These are phyloP conservation scores for Lyophyllum shimeji DNA, from an alignment of 768 basidiomycete species.

Conservation along the genomic window DNA sequence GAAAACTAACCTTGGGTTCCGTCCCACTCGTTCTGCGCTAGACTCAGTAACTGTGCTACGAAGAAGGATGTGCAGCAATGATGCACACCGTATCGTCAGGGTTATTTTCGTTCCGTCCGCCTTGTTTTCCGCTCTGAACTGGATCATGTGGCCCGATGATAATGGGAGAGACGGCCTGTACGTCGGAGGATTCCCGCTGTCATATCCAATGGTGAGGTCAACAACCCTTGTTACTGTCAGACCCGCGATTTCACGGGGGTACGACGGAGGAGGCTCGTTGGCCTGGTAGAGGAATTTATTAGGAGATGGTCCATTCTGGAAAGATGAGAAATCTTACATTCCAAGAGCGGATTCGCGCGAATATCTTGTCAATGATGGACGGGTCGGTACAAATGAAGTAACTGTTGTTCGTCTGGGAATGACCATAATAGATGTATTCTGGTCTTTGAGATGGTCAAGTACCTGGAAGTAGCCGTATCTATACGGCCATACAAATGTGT, in stretches of 20 bases:
- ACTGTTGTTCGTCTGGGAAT: constrained; percentile 69
- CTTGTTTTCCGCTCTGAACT: constrained; percentile 58
- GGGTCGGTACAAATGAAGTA: constrained; percentile 79
- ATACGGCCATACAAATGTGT: not conserved
- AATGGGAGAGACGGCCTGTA: constrained; percentile 63
- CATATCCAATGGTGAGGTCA: constrained; percentile 78
- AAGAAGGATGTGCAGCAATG: not conserved
- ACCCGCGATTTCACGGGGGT: constrained; percentile 62
- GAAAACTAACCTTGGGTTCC: constrained; percentile 71
- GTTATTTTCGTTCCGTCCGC: constrained; percentile 49
- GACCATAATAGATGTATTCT: not conserved
- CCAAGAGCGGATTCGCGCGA: constrained; percentile 62
- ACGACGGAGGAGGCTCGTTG: constrained; percentile 33
- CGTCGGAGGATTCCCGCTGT: constrained; percentile 69
- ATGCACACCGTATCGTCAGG: constrained; percentile 65
- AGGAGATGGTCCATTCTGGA: not conserved
- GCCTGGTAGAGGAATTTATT: not conserved
- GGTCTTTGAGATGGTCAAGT: not conserved
- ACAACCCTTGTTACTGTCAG: constrained; percentile 61
- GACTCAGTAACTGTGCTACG: not conserved
- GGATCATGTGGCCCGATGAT: constrained; percentile 85
- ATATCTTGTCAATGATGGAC: constrained; percentile 65
- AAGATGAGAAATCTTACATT: constrained; percentile 27
- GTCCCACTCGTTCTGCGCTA: constrained; percentile 77
- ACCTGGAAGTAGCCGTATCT: constrained; percentile 85